Evolutionary conservation across 305 asterid species (phyloP).

Genomic region (Plantago rigida): DNA sequence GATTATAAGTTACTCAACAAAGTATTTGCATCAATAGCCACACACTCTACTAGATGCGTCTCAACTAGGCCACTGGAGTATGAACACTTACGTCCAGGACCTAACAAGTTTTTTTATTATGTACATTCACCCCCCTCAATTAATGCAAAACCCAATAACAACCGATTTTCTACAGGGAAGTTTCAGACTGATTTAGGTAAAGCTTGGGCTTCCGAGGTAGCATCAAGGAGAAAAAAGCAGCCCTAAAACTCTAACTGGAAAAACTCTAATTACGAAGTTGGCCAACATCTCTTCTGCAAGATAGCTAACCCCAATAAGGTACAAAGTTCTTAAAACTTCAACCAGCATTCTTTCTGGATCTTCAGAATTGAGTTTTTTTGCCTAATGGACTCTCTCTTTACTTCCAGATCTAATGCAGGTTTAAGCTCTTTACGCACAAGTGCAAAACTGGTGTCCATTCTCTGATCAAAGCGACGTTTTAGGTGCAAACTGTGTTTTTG

Average conservation of each 20-base stretch:
- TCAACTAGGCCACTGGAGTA: no score
- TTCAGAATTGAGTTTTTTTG: neutral
- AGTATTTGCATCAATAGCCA: no score
- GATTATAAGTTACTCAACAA: no score
- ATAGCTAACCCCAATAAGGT: conserved; percentile 1
- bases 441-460: neutral
- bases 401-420: neutral
- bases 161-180: conserved; percentile 46
- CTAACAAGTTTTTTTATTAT: no score
- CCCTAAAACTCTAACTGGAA: conserved; percentile 3
- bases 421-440: neutral
- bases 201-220: conserved; percentile 83
- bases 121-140: no score
- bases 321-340: neutral
- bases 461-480: neutral
- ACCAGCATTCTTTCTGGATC: no score
- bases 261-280: neutral
- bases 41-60: no score
- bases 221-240: conserved; percentile 58
- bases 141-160: neutral
- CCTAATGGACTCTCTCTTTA: neutral
- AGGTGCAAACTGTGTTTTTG: no score
- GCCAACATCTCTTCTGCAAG: neutral
- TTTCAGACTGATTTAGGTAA: conserved; percentile 84
- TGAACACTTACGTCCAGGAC: no score